phyloP scores from a whole-genome alignment of 495 filamentous ascomycete species.

The Bathelium albidoporum region DNA sequence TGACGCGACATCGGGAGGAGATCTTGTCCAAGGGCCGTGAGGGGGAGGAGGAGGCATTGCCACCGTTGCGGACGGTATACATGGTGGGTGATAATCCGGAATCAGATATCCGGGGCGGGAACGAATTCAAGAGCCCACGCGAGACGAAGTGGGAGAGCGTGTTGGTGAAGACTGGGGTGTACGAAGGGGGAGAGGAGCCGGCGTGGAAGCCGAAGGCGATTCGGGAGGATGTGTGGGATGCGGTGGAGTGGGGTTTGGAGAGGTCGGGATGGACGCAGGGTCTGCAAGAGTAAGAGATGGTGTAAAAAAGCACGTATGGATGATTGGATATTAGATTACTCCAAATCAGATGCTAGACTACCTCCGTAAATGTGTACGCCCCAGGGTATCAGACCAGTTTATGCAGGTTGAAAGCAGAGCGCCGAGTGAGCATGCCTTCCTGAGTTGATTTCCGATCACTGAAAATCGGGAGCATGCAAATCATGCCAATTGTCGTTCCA shows the following conservation, averaged over 20 bases:
- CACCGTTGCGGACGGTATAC: slow-evolving; percentile 56
- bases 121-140: slow-evolving; percentile 52
- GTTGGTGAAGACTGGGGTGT: slow-evolving; percentile 80
- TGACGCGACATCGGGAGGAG: slow-evolving; percentile 49
- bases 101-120: slow-evolving; percentile 85
- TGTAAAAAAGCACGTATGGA: too few species aligned
- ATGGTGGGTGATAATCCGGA: slow-evolving; percentile 98
- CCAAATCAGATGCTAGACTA: neutral
- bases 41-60: slow-evolving; percentile 22
- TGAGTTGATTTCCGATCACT: neutral
- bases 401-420: neutral
- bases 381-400: neutral
- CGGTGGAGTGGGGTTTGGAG: slow-evolving; percentile 54
- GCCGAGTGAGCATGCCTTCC: neutral
- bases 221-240: slow-evolving; percentile 57
- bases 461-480: neutral
- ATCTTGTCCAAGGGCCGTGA: too few species aligned
- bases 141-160: slow-evolving; percentile 71
- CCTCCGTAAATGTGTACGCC: neutral
- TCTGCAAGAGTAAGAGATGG: neutral
- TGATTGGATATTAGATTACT: neutral
- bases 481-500: slow-evolving; percentile 16
- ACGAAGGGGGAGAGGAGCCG: slow-evolving; percentile 43
- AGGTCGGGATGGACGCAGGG: neutral
- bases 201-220: slow-evolving; percentile 47